Evolutionary conservation across 2,329 filamentous ascomycete genomes (phyloP), one percentile per base, ranked within the genome.

Genomic region (Colletotrichum viniferum): DNA sequence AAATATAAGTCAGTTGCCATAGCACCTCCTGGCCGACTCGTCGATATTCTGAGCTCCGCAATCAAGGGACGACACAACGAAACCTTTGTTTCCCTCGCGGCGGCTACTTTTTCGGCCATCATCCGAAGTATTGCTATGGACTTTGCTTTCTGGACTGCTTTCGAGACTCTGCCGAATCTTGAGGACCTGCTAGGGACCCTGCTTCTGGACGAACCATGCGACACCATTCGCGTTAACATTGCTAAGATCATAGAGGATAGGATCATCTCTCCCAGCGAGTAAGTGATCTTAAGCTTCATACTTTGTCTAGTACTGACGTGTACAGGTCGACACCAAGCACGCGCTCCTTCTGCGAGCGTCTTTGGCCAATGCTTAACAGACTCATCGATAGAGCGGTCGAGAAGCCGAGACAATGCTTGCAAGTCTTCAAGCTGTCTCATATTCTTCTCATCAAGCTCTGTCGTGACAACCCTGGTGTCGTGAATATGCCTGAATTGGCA

Each of bases 301-400:
- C 70, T 30, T 48, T 76, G 48, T 28, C 30, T 21, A 64, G 63
- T 1, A 32, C 30, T 32, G 28, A 79, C 68, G 65, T 60, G 76
- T 74, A 80, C 73, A 76, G 78, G 75, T 77, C 79, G 7, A 77
- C 78, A 16, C 81, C 85, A 14, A 79, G 80, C 12, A 79, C 85
- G 4, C 76, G 82, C 4, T 84, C 85, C 14, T 87, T 90, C 69
- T 83, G 85, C 16, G 81, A 84, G 18, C 84, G 87, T 38, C 87
- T 90, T 74, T 90, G 89, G 88, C 86, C 88, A 2, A 77, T 86
- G 10, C 77, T 87, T 12, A 82, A 82, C 9, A 79, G 79, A 14
- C 80, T 88, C 32, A 78, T 88, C 8, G 82, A 81, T 18, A 79
- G 80, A 64, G 86, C 85, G 26, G 80, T 81, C 5, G 63, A 38